A percentile compares a stretch with the other conserved stretches of the same genome.
Conservation (phyloP, 169 alveolate species). For the Cryptosporidium sp. region DNA sequence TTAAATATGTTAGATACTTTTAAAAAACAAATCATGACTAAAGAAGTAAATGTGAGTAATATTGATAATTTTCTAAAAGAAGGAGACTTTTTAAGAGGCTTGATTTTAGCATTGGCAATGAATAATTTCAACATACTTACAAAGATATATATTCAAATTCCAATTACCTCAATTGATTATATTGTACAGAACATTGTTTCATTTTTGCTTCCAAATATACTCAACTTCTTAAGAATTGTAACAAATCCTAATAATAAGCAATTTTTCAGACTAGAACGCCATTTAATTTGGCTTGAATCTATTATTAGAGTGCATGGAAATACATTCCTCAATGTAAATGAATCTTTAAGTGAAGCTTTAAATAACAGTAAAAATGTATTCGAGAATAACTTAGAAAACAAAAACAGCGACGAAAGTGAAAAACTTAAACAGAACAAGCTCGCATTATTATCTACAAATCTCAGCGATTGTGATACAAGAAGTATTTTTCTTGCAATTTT, state of each 20-base stretch:
- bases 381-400: not conserved
- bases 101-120: slow-evolving; percentile 84
- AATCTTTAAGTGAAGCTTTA: not conserved
- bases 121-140: slow-evolving; percentile 82
- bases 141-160: slow-evolving; percentile 81
- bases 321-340: slow-evolving; percentile 65
- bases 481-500: slow-evolving; percentile 60
- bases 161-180: slow-evolving; percentile 74
- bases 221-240: slow-evolving; percentile 76
- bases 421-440: slow-evolving; percentile 61
- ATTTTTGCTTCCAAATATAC: slow-evolving; percentile 78
- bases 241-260: slow-evolving; percentile 71
- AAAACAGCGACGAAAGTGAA: not conserved
- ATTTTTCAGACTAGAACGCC: slow-evolving; percentile 74
- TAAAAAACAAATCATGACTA: slow-evolving; percentile 84
- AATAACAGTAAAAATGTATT: not conserved
- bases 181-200: slow-evolving; percentile 76
- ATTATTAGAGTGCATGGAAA: slow-evolving; percentile 78
- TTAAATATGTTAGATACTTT: slow-evolving; percentile 76
- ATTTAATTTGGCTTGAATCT: slow-evolving; percentile 77
- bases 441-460: slow-evolving; percentile 36
- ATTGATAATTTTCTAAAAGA: slow-evolving; percentile 78
- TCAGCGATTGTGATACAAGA: slow-evolving; percentile 29
- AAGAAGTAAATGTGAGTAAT: slow-evolving; percentile 82
- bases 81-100: slow-evolving; percentile 81